phyloP scores from a whole-genome alignment of 768 basidiomycete genomes.

The Cubamyces lactineus region DNA sequence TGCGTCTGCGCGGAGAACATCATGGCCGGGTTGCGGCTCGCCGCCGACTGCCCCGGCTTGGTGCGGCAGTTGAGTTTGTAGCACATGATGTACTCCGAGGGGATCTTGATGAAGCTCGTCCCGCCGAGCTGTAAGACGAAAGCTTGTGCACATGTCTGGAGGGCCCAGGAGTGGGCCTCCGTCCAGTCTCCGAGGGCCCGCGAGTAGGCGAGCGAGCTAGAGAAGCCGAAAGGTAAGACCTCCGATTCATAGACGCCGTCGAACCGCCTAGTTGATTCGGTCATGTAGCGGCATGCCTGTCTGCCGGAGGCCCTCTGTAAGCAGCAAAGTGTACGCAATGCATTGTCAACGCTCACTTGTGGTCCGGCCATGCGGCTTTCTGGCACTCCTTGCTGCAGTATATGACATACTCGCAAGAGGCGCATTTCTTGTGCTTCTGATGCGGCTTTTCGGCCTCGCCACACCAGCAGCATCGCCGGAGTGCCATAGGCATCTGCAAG shows the following conservation, averaged over 20 bases:
- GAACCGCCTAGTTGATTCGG: not conserved
- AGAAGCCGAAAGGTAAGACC: not conserved
- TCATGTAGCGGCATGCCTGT: not conserved
- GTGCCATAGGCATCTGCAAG: not conserved
- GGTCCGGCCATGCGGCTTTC: not conserved
- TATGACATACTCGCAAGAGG: not conserved
- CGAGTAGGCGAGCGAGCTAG: not conserved
- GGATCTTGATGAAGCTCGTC: not conserved
- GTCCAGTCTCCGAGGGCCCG: not conserved
- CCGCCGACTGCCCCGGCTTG: not conserved
- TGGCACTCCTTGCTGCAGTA: conserved; percentile 12
- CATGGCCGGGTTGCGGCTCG: not conserved
- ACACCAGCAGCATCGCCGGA: conserved; percentile 8
- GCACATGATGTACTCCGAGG: not conserved
- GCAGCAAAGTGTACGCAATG: not conserved
- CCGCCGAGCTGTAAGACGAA: conserved; percentile 2
- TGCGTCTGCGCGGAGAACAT: not conserved
- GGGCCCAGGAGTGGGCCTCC: conserved; percentile 3
- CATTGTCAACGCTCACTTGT: not conserved
- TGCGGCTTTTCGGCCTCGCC: not conserved
- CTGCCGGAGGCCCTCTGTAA: not conserved
- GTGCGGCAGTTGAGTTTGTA: not conserved
- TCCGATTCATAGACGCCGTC: not conserved
- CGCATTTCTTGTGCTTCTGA: conserved; percentile 2
- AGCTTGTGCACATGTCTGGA: not conserved